A percentile compares a stretch with the other conserved stretches of the same genome.
Evolutionary conservation across 2,329 filamentous ascomycete genomes (phyloP).

Genomic region (Fusarium verrucosum): DNA sequence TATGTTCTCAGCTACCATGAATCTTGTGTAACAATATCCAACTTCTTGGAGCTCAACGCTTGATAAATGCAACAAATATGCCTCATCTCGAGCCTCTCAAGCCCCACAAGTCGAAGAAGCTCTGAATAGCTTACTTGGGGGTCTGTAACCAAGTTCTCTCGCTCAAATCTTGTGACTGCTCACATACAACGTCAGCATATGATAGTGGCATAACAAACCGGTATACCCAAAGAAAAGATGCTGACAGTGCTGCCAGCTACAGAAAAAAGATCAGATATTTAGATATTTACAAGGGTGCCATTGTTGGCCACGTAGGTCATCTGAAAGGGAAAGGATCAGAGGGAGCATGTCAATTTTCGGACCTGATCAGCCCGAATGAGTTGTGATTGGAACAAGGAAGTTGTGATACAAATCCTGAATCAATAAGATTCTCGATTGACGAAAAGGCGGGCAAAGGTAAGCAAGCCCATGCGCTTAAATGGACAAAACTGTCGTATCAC

Average conservation of each 20-base stretch:
- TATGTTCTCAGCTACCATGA: too few relatives aligned
- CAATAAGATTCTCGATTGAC: neutral
- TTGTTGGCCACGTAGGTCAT: neutral
- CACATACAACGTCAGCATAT: neutral
- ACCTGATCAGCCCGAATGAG: neutral
- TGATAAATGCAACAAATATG: neutral
- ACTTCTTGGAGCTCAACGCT: neutral
- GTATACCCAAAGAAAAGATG: slow-evolving; percentile 10
- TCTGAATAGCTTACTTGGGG: neutral
- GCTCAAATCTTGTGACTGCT: neutral
- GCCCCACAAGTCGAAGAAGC: neutral
- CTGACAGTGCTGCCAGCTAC: neutral
- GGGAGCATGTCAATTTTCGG: neutral
- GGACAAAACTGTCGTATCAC: neutral
- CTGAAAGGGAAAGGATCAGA: neutral
- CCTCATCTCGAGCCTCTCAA: neutral
- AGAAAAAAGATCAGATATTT: neutral
- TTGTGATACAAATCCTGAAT: neutral
- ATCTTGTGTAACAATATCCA: neutral
- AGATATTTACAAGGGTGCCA: too few relatives aligned
- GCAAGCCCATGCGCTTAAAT: neutral
- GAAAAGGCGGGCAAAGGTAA: neutral
- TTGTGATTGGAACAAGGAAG: neutral
- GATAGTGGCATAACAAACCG: slow-evolving; percentile 5
- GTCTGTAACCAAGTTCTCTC: neutral